Percentiles rank a stretch among this genome's conserved stretches.
phyloP scores from a whole-genome alignment of 345 rosid genomes.

The Conringia planisiliqua region DNA sequence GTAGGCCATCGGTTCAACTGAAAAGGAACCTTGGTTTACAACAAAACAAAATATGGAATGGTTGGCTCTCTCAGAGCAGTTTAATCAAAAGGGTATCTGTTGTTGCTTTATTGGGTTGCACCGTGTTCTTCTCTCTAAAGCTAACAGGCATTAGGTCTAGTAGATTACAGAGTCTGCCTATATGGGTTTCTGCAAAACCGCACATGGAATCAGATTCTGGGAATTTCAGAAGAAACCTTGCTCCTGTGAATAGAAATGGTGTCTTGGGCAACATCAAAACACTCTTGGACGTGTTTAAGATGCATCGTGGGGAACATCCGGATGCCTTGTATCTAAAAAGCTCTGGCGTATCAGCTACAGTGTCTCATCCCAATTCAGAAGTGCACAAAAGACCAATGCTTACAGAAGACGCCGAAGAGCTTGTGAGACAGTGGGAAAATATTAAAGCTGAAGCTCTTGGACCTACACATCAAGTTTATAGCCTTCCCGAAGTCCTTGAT shows the following conservation, averaged over 20 bases:
- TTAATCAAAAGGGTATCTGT: conserved; percentile 43
- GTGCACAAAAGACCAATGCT: conserved; percentile 61
- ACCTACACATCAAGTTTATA: conserved; percentile 54
- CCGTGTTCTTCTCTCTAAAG: conserved; percentile 49
- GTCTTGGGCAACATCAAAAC: conserved; percentile 44
- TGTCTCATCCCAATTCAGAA: conserved; percentile 39
- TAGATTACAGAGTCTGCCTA: conserved; percentile 39
- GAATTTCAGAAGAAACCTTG: conserved; percentile 14
- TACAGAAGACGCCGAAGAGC: conserved; percentile 82
- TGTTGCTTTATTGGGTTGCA: conserved; percentile 57
- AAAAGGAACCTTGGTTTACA: conserved; percentile 57
- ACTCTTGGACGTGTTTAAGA: conserved; percentile 44
- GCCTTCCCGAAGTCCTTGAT: conserved; percentile 75
- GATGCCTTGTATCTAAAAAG: conserved; percentile 36
- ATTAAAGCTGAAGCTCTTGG: conserved; percentile 94
- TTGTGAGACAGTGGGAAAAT: conserved; percentile 87
- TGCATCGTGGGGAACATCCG: conserved; percentile 37
- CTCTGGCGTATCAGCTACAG: conserved; percentile 42
- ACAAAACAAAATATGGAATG: conserved; percentile 47
- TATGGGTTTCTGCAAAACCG: conserved; percentile 32
- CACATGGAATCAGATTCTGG: conserved; percentile 41
- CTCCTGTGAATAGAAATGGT: conserved; percentile 34
- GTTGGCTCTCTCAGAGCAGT: conserved; percentile 47
- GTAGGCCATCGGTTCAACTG: conserved; percentile 53
- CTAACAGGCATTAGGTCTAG: conserved; percentile 42